These are phyloP conservation scores for Rhizopogon vesiculosus DNA, from an alignment of 768 basidiomycete species.

Conservation along the genomic window DNA sequence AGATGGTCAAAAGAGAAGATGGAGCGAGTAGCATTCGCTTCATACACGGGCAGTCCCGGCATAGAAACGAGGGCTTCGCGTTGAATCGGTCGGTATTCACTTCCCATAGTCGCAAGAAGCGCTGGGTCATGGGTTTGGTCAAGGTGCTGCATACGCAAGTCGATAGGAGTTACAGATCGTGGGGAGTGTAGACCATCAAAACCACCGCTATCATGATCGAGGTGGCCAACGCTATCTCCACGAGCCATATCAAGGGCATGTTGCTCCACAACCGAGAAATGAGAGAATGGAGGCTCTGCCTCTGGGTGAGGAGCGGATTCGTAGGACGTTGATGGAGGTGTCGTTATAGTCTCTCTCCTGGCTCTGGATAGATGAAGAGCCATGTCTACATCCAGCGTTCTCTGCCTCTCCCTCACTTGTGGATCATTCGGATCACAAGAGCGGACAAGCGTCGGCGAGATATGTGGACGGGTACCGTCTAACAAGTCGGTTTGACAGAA, in stretches of 20 bases:
- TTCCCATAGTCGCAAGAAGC: slow-evolving; percentile 30
- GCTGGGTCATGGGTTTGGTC: slow-evolving; percentile 45
- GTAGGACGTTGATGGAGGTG: slow-evolving; percentile 27
- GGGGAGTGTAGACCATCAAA: slow-evolving; percentile 4
- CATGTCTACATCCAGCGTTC: slow-evolving; percentile 93
- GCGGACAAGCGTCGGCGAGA: slow-evolving; percentile 59
- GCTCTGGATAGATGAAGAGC: slow-evolving; percentile 75
- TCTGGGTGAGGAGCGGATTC: slow-evolving; percentile 24
- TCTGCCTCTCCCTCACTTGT: slow-evolving; percentile 79
- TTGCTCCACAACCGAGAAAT: slow-evolving; percentile 46
- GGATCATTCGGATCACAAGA: slow-evolving; percentile 69
- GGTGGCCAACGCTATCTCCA: slow-evolving; percentile 18
- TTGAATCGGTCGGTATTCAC: slow-evolving; percentile 19
- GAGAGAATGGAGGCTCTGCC: slow-evolving; percentile 30
- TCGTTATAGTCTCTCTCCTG: slow-evolving; percentile 54
- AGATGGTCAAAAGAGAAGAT: slow-evolving; percentile 71
- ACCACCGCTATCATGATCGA: slow-evolving; percentile 8
- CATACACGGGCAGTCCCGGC: slow-evolving; percentile 65
- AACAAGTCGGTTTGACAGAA: slow-evolving; percentile 36
- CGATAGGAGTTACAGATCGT: slow-evolving; percentile 14
- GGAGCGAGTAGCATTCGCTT: slow-evolving; percentile 49
- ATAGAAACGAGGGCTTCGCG: slow-evolving; percentile 24
- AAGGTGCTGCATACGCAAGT: slow-evolving; percentile 32
- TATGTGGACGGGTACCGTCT: slow-evolving; percentile 41
- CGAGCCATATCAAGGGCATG: slow-evolving; percentile 40